These are phyloP conservation scores for Geotrichum aggregatum DNA, from an alignment of 1,139 yeast genomes.

Conservation along the genomic window DNA sequence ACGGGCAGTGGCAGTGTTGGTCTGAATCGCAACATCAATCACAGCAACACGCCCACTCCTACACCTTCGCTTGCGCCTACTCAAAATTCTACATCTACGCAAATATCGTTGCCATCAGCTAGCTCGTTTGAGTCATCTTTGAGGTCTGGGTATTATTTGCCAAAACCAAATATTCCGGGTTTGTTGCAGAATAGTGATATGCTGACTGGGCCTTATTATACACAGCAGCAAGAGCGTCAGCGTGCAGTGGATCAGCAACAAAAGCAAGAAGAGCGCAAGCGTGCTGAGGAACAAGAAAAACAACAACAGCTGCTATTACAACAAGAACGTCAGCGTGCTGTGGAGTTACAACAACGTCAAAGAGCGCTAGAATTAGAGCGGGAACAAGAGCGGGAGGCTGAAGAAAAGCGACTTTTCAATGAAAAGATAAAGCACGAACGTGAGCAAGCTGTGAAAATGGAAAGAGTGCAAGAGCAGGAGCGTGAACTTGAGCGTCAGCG, in stretches of 20 bases:
- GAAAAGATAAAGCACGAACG: background rate
- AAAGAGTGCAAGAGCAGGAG: background rate
- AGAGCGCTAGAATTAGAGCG: background rate
- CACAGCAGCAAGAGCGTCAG: constrained; percentile 5
- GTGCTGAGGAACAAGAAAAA: background rate
- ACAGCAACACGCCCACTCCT: background rate
- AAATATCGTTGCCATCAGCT: constrained; percentile 6
- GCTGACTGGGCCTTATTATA: background rate
- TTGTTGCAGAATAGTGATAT: background rate
- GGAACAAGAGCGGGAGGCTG: background rate
- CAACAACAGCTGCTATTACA: too few species aligned
- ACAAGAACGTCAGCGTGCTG: background rate
- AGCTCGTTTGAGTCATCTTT: constrained; percentile 8
- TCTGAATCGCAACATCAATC: background rate
- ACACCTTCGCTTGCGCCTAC: background rate
- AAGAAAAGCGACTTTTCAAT: too few species aligned
- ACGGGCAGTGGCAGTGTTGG: too few species aligned
- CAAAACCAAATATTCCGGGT: constrained; percentile 13
- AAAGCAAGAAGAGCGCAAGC: constrained; percentile 1
- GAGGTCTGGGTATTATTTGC: constrained; percentile 11
- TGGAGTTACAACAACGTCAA: background rate
- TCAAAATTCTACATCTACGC: background rate
- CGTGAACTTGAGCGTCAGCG: constrained; percentile 6
- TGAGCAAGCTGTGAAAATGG: background rate
- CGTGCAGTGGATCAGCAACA: background rate